These are phyloP conservation scores for Colletotrichum navitas DNA, from an alignment of 2,329 filamentous ascomycete genomes.

Conservation along the genomic window DNA sequence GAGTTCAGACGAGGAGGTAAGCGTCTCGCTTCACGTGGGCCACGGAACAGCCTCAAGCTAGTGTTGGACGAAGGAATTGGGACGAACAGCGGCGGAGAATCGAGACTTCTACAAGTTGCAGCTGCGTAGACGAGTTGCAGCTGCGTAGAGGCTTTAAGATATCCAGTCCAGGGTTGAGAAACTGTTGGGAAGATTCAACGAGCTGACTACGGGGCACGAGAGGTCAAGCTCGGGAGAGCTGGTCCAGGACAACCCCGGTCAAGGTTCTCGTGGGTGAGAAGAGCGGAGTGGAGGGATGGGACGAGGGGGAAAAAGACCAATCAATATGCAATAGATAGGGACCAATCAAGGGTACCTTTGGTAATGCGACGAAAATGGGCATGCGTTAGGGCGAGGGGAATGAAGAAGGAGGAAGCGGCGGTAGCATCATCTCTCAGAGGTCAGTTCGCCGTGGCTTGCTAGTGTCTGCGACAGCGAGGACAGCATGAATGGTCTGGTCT, in stretches of 20 bases:
- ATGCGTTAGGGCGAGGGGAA: conserved; percentile 22
- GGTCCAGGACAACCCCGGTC: conserved; percentile 31
- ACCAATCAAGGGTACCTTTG: background rate
- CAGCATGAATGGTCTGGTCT: conserved; percentile 12
- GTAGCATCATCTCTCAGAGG: conserved; percentile 37
- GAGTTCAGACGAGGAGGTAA: conserved; percentile 34
- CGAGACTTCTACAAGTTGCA: background rate
- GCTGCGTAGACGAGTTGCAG: conserved; percentile 8
- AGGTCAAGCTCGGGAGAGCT: conserved; percentile 26
- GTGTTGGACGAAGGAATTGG: conserved; percentile 19
- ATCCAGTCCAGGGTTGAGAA: background rate
- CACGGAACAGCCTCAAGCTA: conserved; percentile 8
- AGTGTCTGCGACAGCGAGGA: conserved; percentile 20
- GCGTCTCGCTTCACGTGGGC: conserved; percentile 36
- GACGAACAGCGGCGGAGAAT: conserved; percentile 24
- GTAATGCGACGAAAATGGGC: conserved; percentile 15
- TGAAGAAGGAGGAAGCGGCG: conserved; percentile 14
- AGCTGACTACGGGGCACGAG: conserved; percentile 11
- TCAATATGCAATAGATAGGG: conserved; percentile 2
- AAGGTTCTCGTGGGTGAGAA: conserved; percentile 8
- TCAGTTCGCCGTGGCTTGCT: conserved; percentile 33
- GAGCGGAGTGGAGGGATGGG: conserved; percentile 14
- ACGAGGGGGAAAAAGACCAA: background rate
- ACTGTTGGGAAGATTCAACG: conserved; percentile 22
- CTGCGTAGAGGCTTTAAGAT: conserved; percentile 8